Percentiles rank a stretch among this genome's conserved stretches.
Evolutionary conservation across 2,329 filamentous ascomycete species (phyloP).

Genomic region (Stachybotrys chlorohalonatus): DNA sequence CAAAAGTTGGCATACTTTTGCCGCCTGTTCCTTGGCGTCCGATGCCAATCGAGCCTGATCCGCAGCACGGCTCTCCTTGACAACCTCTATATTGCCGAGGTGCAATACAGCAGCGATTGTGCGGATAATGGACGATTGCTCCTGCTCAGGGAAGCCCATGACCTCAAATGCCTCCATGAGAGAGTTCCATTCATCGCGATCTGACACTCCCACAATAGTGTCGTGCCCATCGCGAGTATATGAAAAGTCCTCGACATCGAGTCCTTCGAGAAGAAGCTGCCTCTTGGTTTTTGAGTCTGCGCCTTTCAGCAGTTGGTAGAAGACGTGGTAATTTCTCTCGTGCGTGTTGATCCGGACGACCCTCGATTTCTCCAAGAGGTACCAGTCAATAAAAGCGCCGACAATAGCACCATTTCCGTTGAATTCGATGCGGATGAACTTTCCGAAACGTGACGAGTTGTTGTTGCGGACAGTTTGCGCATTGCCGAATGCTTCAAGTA

Average conservation of each 20-base stretch:
- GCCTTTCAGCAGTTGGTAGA: slow-evolving; percentile 89
- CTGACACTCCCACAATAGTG: slow-evolving; percentile 81
- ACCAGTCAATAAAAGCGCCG: slow-evolving; percentile 98
- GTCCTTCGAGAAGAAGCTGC: slow-evolving; percentile 64
- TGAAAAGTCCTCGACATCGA: slow-evolving; percentile 77
- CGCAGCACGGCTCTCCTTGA: slow-evolving; percentile 81
- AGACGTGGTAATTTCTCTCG: slow-evolving; percentile 94
- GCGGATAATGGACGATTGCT: slow-evolving; percentile 73
- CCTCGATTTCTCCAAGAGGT: slow-evolving; percentile 93
- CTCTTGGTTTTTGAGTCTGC: slow-evolving; percentile 65
- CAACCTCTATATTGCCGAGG: slow-evolving; percentile 81
- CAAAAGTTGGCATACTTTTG: slow-evolving; percentile 73
- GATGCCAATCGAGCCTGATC: slow-evolving; percentile 80
- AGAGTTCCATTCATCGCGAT: slow-evolving; percentile 80
- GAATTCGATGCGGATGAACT: slow-evolving; percentile 98
- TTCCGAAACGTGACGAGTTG: slow-evolving; percentile 96
- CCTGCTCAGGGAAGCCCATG: slow-evolving; percentile 84
- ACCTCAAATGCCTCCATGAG: slow-evolving; percentile 88
- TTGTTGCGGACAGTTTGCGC: slow-evolving; percentile 97
- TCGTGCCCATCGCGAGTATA: slow-evolving; percentile 92
- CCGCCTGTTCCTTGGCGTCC: slow-evolving; percentile 65
- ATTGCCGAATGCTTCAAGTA: slow-evolving; percentile 95
- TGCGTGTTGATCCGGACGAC: slow-evolving; percentile 81
- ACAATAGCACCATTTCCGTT: slow-evolving; percentile 79
- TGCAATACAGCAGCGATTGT: slow-evolving; percentile 90